phyloP scores from a whole-genome alignment of 139 green algal genomes.

The Chlamydomonas sp. region DNA sequence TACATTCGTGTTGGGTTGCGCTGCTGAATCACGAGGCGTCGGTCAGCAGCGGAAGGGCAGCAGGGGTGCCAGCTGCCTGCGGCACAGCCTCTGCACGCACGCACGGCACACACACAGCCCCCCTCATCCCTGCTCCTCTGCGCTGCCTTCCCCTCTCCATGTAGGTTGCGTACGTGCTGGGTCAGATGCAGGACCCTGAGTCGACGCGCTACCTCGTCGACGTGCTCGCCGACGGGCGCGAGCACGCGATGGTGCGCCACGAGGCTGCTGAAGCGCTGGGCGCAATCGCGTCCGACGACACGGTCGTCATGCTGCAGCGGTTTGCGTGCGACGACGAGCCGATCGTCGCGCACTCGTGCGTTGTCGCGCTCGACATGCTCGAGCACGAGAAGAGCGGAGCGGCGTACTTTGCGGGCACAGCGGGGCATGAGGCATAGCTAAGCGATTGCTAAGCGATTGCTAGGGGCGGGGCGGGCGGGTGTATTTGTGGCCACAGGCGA shows the following conservation, averaged over 20 bases:
- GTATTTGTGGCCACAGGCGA: too few relatives aligned
- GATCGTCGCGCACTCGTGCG: conserved; percentile 90
- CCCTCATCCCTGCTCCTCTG: too few relatives aligned
- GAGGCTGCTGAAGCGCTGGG: conserved; percentile 96
- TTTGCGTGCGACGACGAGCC: conserved; percentile 68
- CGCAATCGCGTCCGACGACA: conserved; percentile 54
- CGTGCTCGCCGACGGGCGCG: conserved; percentile 51
- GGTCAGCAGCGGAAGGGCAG: too few relatives aligned
- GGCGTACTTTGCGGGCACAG: conserved; percentile 8
- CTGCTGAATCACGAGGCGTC: too few relatives aligned
- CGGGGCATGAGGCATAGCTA: too few relatives aligned
- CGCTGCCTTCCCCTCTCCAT: too few relatives aligned
- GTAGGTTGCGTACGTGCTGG: conserved; percentile 96
- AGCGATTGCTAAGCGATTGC: too few relatives aligned
- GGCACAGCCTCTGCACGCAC: too few relatives aligned
- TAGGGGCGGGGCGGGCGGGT: too few relatives aligned
- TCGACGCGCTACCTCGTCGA: conserved; percentile 42
- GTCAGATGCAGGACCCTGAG: conserved; percentile 83
- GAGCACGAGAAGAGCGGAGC: conserved; percentile 67
- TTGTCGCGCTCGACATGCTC: conserved; percentile 94
- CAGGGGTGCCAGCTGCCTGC: too few relatives aligned
- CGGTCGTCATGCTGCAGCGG: conserved; percentile 55
- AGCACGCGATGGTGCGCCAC: conserved; percentile 97
- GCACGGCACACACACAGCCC: too few relatives aligned
- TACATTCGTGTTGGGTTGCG: too few relatives aligned